phyloP scores from a whole-genome alignment of 2,329 filamentous ascomycete species.

The Trichoderma polysporum region DNA sequence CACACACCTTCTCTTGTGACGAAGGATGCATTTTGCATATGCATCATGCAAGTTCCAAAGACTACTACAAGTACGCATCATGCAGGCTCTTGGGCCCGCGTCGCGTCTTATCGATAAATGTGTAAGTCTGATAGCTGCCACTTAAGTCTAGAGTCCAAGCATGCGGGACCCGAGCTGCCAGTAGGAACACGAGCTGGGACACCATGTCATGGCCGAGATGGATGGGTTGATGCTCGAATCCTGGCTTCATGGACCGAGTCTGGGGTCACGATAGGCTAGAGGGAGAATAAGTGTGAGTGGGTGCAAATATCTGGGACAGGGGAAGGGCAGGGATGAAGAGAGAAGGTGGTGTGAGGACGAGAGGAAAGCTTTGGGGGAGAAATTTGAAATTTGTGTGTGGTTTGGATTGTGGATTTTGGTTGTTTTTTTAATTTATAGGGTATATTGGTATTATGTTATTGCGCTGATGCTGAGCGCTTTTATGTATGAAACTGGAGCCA shows the following conservation, averaged over 20 bases:
- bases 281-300: slow-evolving; percentile 8
- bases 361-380: background rate
- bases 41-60: slow-evolving; percentile 9
- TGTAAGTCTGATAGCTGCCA: slow-evolving; percentile 9
- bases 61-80: background rate
- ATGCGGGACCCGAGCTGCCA: background rate
- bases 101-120: slow-evolving; percentile 17
- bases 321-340: slow-evolving; percentile 2
- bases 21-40: slow-evolving; percentile 14
- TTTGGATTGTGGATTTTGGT: background rate
- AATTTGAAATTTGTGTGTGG: background rate
- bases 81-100: background rate
- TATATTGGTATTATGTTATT: background rate
- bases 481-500: background rate
- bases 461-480: background rate
- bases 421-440: background rate
- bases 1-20: background rate
- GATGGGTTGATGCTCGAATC: background rate
- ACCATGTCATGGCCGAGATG: background rate
- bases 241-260: background rate
- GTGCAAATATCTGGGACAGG: background rate
- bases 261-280: background rate
- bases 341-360: background rate
- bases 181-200: background rate
- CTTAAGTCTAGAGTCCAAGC: background rate